Conservation (phyloP, 176 grass and related monocot species). For the Triticum aestivum region DNA sequence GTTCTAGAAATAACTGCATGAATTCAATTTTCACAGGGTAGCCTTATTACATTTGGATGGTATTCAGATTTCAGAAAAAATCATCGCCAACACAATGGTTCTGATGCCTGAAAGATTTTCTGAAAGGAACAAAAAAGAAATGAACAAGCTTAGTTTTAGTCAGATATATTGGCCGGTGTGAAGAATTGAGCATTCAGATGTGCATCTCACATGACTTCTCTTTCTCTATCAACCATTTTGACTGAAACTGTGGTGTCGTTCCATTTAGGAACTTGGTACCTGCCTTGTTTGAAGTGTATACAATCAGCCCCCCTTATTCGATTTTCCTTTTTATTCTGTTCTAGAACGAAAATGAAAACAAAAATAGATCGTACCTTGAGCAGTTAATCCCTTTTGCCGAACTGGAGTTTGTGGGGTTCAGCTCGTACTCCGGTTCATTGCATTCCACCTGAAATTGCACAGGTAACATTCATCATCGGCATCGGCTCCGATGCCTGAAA, state of each 20-base stretch:
- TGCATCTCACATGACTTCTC: conserved; percentile 52
- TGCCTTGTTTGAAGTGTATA: conserved; percentile 37
- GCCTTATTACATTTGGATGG: too few relatives aligned
- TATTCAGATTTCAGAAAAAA: background rate
- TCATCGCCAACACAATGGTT: conserved; percentile 79
- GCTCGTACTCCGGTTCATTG: too few relatives aligned
- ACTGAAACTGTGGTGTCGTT: conserved; percentile 78
- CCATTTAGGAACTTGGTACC: conserved; percentile 86
- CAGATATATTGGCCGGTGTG: background rate
- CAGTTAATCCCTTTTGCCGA: too few relatives aligned
- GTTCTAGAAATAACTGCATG: too few relatives aligned
- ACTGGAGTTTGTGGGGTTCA: too few relatives aligned
- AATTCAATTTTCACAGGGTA: background rate
- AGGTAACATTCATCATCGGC: too few relatives aligned
- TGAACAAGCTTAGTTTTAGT: background rate
- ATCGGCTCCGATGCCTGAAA: too few relatives aligned
- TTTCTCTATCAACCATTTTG: conserved; percentile 79
- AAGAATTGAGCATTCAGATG: background rate
- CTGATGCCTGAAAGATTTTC: conserved; percentile 68
- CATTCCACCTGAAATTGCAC: too few relatives aligned
- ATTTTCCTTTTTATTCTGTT: background rate
- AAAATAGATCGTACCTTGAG: too few relatives aligned
- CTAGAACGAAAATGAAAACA: background rate
- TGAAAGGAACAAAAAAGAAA: conserved; percentile 21
- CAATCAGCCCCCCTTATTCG: background rate